These are phyloP conservation scores for Alisma plantagoaquatica DNA, from an alignment of 106 monocot genomes.

Conservation along the genomic window DNA sequence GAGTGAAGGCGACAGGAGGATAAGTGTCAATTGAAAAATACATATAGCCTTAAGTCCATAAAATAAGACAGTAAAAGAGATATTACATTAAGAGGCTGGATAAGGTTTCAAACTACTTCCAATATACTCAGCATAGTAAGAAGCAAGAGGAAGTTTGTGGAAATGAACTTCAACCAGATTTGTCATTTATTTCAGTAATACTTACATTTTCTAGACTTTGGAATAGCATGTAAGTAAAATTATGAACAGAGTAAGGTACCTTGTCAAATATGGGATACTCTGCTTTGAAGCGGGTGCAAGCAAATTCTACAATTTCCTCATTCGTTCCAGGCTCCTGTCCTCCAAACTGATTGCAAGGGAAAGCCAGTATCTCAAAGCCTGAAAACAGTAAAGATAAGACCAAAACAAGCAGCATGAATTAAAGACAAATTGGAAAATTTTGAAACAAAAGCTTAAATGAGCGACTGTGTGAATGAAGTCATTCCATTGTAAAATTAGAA, in stretches of 20 bases:
- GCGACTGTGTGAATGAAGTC: background rate
- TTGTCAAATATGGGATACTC: constrained; percentile 98
- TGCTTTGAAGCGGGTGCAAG: constrained; percentile 95
- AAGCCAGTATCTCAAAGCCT: constrained; percentile 90
- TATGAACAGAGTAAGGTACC: constrained; percentile 15
- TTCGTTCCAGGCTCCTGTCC: constrained; percentile 82
- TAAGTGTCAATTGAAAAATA: no score
- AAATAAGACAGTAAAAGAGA: no score
- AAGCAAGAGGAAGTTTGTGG: no score
- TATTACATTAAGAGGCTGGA: no score
- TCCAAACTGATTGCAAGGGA: constrained; percentile 96
- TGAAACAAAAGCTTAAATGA: background rate
- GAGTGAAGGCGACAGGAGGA: no score
- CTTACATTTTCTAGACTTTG: background rate
- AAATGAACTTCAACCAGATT: background rate
- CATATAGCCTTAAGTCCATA: no score
- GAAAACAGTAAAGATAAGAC: constrained; percentile 3
- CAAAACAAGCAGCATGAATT: background rate
- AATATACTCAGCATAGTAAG: no score
- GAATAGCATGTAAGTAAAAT: background rate
- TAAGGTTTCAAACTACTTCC: no score
- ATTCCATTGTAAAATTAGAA: background rate
- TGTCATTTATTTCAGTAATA: background rate
- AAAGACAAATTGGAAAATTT: no score
- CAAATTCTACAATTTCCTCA: constrained; percentile 85